Evolutionary conservation across 2,329 filamentous ascomycete genomes (phyloP), one percentile per base, ranked within the genome.

Genomic region (Neonectria faginata): DNA sequence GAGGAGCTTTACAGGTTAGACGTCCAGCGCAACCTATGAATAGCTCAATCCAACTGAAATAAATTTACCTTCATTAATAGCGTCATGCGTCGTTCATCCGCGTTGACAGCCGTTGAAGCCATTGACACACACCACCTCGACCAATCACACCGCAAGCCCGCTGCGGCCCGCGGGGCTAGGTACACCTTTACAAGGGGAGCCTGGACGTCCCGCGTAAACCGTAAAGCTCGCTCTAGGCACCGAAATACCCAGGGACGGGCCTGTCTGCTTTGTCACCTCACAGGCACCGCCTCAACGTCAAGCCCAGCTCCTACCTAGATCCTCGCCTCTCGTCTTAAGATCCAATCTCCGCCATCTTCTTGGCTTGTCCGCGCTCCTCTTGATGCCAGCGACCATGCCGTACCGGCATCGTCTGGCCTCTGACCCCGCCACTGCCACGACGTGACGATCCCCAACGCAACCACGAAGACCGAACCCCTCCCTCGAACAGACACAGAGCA

Each of bases 301-400:
- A 29, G 10, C 29, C 29, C 29, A 29, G 25, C 25, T 25, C 25
- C 25, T 10, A 29, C 29, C 29, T 10, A 29, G 10, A 25, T 25
- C 5, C 25, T 25, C 25, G 31, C 44, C 16, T 12, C 16, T 22
- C 42, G 18, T 11, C 47, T 41, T 16, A 6, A 6, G 3, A 14
- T 29, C 31, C 61, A 42, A 62, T 58, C 29, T 22, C 12, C 12
- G n/a, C 18, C 42, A 27, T n/a, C 11, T 5, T 20, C 47, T n/a
- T 12, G 16, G 14, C 45, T 39, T 42, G n/a, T 11, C 39, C n/a
- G 3, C 3, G 47, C 59, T 57, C 29, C 47, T 29, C 65, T 70
- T 68, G 58, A 64, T 64, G 67, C 65, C 65, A 69, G 74, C 70
- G 65, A 75, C 65, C 63, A 78, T 78, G 76, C 72, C 69, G 73